Percentiles rank a stretch among this genome's conserved stretches.
Conservation (phyloP, 2,329 filamentous ascomycete genomes). For the Botryotinia globosa region DNA sequence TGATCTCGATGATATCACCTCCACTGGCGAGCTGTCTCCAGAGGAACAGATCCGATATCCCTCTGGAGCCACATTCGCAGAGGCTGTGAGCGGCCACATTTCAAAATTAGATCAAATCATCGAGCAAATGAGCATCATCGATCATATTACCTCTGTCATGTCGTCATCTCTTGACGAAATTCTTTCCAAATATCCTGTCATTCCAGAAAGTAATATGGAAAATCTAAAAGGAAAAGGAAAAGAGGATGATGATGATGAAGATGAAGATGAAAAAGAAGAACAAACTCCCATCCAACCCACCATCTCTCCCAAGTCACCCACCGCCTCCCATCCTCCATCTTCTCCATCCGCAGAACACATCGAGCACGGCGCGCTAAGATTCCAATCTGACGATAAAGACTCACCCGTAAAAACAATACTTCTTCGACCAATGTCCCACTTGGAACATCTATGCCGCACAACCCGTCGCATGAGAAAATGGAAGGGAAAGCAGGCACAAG, state of each 20-base stretch:
- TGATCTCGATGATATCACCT: not conserved
- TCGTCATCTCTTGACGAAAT: not conserved
- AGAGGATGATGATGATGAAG: no score
- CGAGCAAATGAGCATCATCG: not conserved
- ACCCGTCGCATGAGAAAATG: no score
- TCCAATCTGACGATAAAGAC: no score
- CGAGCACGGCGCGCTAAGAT: no score
- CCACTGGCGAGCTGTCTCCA: not conserved
- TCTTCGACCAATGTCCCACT: no score
- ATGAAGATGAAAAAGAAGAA: not conserved
- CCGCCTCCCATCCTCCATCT: no score
- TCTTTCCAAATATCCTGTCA: not conserved
- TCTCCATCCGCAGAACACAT: no score
- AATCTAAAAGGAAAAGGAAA: not conserved
- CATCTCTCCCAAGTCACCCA: fast-evolving
- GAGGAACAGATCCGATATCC: not conserved
- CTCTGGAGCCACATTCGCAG: not conserved
- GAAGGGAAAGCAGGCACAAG: no score
- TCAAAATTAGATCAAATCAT: not conserved
- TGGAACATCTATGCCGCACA: no score
- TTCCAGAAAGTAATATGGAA: not conserved
- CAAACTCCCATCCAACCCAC: not conserved
- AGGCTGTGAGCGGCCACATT: not conserved
- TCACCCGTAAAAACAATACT: no score
- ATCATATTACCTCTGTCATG: not conserved